Conservation (phyloP, 2,329 filamentous ascomycete species). For the Aspergillus udagawae region DNA sequence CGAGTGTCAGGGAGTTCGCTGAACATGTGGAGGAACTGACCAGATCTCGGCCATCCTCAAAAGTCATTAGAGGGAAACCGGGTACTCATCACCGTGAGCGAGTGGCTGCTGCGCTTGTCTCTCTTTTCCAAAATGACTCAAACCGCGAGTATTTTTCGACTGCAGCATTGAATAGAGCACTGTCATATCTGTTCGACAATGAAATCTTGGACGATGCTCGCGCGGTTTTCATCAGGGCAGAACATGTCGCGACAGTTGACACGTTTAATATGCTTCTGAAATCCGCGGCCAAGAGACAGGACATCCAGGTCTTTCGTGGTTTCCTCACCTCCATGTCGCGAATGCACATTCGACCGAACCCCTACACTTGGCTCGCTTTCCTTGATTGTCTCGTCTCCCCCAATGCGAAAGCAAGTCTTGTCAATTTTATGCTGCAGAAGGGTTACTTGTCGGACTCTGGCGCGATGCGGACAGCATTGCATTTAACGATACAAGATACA, state of each 20-base stretch:
- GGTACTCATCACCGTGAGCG: conserved; percentile 11
- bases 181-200: conserved; percentile 35
- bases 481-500: conserved; percentile 29
- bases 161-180: conserved; percentile 39
- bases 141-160: conserved; percentile 33
- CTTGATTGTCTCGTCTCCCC: conserved; percentile 27
- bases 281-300: conserved; percentile 32
- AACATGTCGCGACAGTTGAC: conserved; percentile 35
- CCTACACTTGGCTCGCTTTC: conserved; percentile 42
- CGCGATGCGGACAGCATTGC: conserved; percentile 23
- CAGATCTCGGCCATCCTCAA: conserved; percentile 15
- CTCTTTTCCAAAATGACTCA: conserved; percentile 30
- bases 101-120: conserved; percentile 22
- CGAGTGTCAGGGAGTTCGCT: conserved; percentile 33
- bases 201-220: conserved; percentile 29
- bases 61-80: conserved; percentile 1
- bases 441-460: conserved; percentile 25
- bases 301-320: conserved; percentile 37
- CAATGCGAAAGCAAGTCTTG: conserved; percentile 24
- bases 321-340: conserved; percentile 38
- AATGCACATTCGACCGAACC: conserved; percentile 35
- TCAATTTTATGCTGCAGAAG: conserved; percentile 29
- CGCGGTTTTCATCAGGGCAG: conserved; percentile 31
- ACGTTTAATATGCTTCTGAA: conserved; percentile 45
- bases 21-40: conserved; percentile 39